phyloP scores from a whole-genome alignment of 2,329 filamentous ascomycete genomes.

The Nemania diffusa region DNA sequence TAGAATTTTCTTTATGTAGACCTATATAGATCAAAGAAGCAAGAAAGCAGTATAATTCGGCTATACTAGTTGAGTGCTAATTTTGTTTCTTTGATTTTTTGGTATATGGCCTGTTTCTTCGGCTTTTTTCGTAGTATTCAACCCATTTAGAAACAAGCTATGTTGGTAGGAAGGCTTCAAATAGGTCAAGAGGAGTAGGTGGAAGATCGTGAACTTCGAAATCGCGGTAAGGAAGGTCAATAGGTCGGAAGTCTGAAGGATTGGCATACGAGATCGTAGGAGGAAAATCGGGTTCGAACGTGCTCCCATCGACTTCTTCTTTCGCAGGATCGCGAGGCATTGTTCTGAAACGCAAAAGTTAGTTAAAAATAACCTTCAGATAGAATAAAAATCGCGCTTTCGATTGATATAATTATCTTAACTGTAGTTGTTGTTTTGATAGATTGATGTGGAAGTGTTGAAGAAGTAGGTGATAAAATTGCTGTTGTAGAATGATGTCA shows the following conservation, averaged over 20 bases:
- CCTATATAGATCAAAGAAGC: neutral
- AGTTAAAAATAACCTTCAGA: neutral
- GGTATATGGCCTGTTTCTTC: neutral
- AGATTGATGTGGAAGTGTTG: neutral
- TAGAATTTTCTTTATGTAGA: neutral
- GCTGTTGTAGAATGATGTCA: conserved; percentile 12
- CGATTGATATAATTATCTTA: neutral
- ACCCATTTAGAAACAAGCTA: neutral
- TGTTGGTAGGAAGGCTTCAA: neutral
- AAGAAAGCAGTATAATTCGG: conserved; percentile 1
- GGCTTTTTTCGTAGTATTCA: neutral
- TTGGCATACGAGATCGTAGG: neutral
- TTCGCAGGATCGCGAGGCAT: neutral
- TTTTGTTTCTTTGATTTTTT: neutral
- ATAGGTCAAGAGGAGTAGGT: neutral
- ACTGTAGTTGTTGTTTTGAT: neutral
- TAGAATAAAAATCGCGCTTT: neutral
- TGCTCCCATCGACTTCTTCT: neutral
- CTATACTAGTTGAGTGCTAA: neutral
- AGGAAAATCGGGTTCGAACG: neutral
- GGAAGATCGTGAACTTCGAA: neutral
- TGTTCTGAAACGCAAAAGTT: neutral
- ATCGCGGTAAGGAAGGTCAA: neutral
- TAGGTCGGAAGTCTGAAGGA: neutral
- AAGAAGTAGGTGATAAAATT: neutral